Conservation (phyloP, 2,329 filamentous ascomycete genomes). For the Podosphaera aphanis region DNA sequence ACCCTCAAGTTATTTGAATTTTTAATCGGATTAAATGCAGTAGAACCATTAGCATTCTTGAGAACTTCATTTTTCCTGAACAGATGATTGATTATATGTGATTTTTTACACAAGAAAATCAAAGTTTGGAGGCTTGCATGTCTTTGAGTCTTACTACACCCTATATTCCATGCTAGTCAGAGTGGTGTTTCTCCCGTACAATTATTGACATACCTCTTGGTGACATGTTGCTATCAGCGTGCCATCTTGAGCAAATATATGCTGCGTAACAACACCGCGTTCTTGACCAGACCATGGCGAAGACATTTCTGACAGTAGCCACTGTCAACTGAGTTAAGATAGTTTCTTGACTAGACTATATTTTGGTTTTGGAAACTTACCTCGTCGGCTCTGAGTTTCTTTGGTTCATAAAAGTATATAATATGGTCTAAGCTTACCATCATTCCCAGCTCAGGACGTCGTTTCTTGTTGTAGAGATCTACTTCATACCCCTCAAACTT, state of each 20-base stretch:
- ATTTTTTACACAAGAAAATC: neutral
- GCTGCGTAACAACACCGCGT: constrained; percentile 51
- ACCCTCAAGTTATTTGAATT: no score
- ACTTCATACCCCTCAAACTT: constrained; percentile 17
- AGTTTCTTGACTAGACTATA: neutral
- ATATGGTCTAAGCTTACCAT: constrained; percentile 61
- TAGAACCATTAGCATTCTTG: no score
- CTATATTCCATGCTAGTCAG: constrained; percentile 5
- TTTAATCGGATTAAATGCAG: no score
- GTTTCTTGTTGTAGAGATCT: constrained; percentile 24
- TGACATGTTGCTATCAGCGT: constrained; percentile 55
- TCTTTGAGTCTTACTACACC: constrained; percentile 13
- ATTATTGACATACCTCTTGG: constrained; percentile 36
- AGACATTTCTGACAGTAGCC: constrained; percentile 62
- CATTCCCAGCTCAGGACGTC: constrained; percentile 48
- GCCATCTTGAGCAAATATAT: constrained; percentile 48
- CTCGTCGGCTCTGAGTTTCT: constrained; percentile 34
- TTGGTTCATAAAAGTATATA: constrained; percentile 43
- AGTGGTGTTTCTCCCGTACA: neutral
- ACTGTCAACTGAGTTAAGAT: constrained; percentile 17
- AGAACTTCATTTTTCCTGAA: no score
- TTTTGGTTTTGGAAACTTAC: neutral
- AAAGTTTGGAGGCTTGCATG: constrained; percentile 2
- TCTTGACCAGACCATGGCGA: constrained; percentile 63
- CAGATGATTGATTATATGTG: no score